Base-by-base conservation (phyloP, 1,139 yeast species). In the Pichia sp. region DNA sequence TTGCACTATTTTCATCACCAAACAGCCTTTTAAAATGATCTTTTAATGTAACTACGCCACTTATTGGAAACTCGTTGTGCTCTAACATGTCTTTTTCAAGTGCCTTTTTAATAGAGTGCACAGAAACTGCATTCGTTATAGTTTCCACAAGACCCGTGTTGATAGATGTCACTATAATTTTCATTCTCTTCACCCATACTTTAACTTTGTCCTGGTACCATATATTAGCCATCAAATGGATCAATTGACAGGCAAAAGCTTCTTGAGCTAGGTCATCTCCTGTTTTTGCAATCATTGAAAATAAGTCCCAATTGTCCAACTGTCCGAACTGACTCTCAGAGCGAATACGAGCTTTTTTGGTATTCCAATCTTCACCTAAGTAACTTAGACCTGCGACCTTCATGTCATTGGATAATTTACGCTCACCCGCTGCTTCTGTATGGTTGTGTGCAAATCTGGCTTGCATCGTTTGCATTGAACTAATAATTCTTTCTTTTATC, bases 241-340 rank as follows among this genome's bases (percentile, higher is more conserved):
- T 91, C 39, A 93, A 68, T 65, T 93, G 99, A 60, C 97, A 90
- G 0, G 99, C 99, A 74, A 93, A 90, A 0, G 99, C 97, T 66
- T 93, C 99, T 66, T 93, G 99, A 21, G 96, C 87, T 49, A 93
- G 69, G 67, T 93, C 99, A 62, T 87, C 93, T 30, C 99, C 99
- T 47, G 96, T 91, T 64, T 93, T 93, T 8, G 93, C 96, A 65
- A 93, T 93, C 3, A 91, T 97, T 0, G 97, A 90, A 60, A 93
- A 89, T 40, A 93, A 68, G 55, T 93, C 98, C 99, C 99, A 93
- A 66, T 89, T 87, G 34, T 84, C 86, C 28, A 86, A 68, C 64
- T 90, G 95, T 0, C 99, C 99, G 65, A 75, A 90, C 6, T 82
- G 80, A 52, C 96, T 87, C 4, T 85, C 75, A 51, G 77, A 79